Evolutionary conservation across 148 eudicot species (phyloP).

Genomic region (Bassia scoparia): DNA sequence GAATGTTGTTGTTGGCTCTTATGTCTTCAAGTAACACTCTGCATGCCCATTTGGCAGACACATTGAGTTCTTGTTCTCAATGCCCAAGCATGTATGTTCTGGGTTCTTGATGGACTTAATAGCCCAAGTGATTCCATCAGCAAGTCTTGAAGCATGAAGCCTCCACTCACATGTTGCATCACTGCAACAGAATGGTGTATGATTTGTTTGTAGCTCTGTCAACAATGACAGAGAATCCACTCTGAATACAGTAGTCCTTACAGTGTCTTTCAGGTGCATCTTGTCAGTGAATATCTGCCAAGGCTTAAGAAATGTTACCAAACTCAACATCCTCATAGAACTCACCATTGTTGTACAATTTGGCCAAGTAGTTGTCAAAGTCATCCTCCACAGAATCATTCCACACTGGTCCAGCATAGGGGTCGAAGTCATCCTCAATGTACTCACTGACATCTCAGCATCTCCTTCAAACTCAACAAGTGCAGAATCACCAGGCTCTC

Average conservation of each 20-base stretch:
- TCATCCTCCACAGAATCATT: not conserved
- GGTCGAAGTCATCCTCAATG: not conserved
- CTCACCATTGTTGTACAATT: not conserved
- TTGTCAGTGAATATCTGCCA: not conserved
- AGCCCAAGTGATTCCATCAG: not conserved
- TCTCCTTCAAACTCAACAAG: too few relatives aligned
- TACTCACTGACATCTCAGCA: too few relatives aligned
- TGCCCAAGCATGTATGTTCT: not conserved
- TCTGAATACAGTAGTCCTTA: slow-evolving; percentile 5
- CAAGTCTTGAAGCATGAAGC: not conserved
- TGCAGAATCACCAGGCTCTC: too few relatives aligned
- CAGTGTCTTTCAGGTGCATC: slow-evolving; percentile 1
- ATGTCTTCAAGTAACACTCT: not conserved
- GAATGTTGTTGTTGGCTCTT: not conserved
- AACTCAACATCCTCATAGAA: not conserved
- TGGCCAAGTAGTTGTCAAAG: not conserved
- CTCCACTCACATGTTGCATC: not conserved
- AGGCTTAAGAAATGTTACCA: not conserved
- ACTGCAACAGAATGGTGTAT: not conserved
- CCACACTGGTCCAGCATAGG: not conserved
- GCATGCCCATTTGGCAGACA: not conserved
- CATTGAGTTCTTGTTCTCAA: not conserved
- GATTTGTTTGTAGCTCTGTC: not conserved
- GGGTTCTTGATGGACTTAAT: not conserved
- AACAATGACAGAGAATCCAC: not conserved